Evolutionary conservation across 768 basidiomycete species (phyloP).

Genomic region (Suillus bovinus): DNA sequence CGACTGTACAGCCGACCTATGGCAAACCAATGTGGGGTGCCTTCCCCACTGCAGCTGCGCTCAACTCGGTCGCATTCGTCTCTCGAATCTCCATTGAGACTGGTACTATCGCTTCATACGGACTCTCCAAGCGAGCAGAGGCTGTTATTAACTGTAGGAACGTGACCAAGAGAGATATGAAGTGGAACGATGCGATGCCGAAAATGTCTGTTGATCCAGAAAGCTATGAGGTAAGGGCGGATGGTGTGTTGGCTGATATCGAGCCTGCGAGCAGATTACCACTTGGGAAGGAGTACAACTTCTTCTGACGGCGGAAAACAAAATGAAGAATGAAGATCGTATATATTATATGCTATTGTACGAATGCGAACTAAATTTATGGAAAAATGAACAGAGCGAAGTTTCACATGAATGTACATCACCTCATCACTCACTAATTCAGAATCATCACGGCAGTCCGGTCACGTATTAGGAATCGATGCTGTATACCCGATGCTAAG

Average conservation of each 20-base stretch:
- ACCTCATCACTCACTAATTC: not conserved
- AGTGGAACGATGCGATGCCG: constrained; percentile 84
- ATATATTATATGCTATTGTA: constrained; percentile 8
- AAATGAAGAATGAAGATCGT: constrained; percentile 1
- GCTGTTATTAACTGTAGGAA: constrained; percentile 76
- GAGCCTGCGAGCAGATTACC: constrained; percentile 71
- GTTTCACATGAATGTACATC: constrained; percentile 3
- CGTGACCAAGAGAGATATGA: constrained; percentile 88
- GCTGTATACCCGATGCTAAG: not conserved
- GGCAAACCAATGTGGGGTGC: constrained; percentile 95
- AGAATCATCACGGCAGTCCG: not conserved
- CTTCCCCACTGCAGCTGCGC: constrained; percentile 72
- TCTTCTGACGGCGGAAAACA: constrained; percentile 54
- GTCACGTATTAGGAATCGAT: not conserved
- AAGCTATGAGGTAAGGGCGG: constrained; percentile 80
- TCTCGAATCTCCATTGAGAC: constrained; percentile 66
- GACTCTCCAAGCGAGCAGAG: constrained; percentile 67
- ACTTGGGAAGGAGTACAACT: constrained; percentile 71
- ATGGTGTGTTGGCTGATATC: constrained; percentile 76
- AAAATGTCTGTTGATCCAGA: constrained; percentile 91
- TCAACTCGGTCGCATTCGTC: constrained; percentile 86
- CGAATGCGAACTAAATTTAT: not conserved
- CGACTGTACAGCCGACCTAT: constrained; percentile 88
- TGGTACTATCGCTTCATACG: constrained; percentile 64
- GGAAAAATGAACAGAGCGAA: not conserved